Conservation (phyloP, 2,329 filamentous ascomycete species). For the Fusarium protoensiforme region DNA sequence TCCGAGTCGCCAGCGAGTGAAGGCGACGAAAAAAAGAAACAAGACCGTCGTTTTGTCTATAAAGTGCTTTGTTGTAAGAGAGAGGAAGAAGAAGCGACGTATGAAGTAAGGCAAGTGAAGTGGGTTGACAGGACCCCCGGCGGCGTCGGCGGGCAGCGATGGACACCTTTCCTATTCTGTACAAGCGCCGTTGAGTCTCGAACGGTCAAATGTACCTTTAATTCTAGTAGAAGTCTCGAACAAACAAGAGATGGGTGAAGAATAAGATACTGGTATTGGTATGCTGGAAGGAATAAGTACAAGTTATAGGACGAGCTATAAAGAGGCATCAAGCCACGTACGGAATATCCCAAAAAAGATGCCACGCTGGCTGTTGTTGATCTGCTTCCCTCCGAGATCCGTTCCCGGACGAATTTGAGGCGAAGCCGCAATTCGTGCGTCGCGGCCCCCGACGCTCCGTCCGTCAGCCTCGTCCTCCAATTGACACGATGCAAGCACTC, state of each 20-base stretch:
- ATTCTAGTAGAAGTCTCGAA: constrained; percentile 5
- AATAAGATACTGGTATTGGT: not conserved
- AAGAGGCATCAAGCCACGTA: constrained; percentile 14
- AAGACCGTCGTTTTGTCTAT: not conserved
- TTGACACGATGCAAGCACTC: not conserved
- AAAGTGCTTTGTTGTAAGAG: constrained; percentile 2
- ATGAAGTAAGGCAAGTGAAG: constrained; percentile 28
- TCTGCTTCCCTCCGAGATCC: constrained; percentile 20
- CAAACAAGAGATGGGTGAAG: not conserved
- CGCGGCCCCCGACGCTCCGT: not conserved
- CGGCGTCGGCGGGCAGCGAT: constrained; percentile 36
- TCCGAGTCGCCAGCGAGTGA: constrained; percentile 27
- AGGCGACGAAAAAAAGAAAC: constrained; percentile 4
- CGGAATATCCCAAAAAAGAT: constrained; percentile 24
- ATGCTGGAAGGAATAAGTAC: not conserved
- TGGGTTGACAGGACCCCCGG: constrained; percentile 26
- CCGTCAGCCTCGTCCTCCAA: not conserved
- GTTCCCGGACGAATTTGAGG: constrained; percentile 20
- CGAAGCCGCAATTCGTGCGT: constrained; percentile 17
- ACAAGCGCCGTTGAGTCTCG: constrained; percentile 12
- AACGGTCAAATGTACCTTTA: constrained; percentile 28
- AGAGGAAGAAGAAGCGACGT: constrained; percentile 37
- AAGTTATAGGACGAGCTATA: not conserved
- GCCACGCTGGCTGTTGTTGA: constrained; percentile 42
- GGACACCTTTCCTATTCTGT: constrained; percentile 18